Base-by-base conservation (phyloP, 2,329 filamentous ascomycete species). In the Cyphellophora europaea region DNA sequence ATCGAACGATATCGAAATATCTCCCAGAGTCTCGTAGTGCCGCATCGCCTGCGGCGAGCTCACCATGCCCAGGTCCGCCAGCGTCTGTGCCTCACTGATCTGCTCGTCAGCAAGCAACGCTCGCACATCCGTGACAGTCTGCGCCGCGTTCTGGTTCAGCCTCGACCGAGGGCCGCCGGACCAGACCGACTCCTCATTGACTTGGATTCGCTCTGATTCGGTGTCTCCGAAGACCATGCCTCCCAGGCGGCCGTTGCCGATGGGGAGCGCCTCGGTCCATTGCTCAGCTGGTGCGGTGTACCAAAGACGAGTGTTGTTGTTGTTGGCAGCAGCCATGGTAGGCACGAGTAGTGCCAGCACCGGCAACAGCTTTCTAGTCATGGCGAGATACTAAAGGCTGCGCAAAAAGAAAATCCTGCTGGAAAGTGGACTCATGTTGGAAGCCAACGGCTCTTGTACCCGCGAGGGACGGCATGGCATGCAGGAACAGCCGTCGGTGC, bases 261-360 rank as follows among this genome's bases (percentile, higher is more conserved):
- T 53, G 2, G 66, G 66, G 2, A 70, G 50, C 16, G 63, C 60
- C 38, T 62, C 52, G 33, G 57, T 50, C 58, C 59, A 65, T 37
- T 51, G 40, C 4, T 28, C 18, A 6, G 53, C 52, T 30, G 51
- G 47, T 14, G 42, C 40, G 4, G 39, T 36, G 36, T 53, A 58
- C 52, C 57, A 51, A 47, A 88, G 1, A 77, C 72, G 2, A 89
- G 63, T 25, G n/a, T 25, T 25, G n/a, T 25, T 25, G 21, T 25
- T 25, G n/a, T n/a, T n/a, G 21, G 21, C 21, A n/a, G 21, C 21
- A 25, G n/a, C 21, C 21, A 25, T 25, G n/a, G 21, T 25, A n/a
- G n/a, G n/a, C n/a, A n/a, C n/a, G n/a, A n/a, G n/a, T n/a, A n/a
- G n/a, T n/a, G n/a, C n/a, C n/a, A n/a, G n/a, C n/a, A n/a, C n/a